Evolutionary conservation across 2,329 filamentous ascomycete species (phyloP).

Genomic region (Didymella arachidicola): DNA sequence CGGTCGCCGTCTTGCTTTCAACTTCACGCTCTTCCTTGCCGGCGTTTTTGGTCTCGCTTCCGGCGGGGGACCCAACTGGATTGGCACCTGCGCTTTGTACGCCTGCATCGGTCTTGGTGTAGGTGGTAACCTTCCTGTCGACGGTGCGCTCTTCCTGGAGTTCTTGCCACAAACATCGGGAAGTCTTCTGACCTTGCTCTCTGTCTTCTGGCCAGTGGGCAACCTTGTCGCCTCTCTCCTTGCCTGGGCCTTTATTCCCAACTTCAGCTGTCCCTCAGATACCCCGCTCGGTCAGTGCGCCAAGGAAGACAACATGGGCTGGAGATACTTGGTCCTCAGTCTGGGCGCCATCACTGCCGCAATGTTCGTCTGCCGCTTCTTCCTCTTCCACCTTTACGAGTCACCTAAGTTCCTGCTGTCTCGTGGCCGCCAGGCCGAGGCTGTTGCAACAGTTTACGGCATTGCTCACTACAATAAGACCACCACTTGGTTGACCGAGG

Average conservation of each 20-base stretch:
- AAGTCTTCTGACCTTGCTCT: conserved; percentile 78
- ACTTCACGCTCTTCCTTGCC: conserved; percentile 77
- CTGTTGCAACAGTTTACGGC: conserved; percentile 79
- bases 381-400: conserved; percentile 82
- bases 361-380: conserved; percentile 82
- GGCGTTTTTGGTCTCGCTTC: conserved; percentile 76
- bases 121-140: conserved; percentile 76
- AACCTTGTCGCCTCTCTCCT: conserved; percentile 71
- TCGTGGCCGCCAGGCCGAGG: conserved; percentile 77
- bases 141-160: conserved; percentile 83
- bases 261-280: conserved; percentile 61
- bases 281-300: conserved; percentile 49
- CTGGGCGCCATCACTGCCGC: conserved; percentile 75
- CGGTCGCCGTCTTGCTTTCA: conserved; percentile 82
- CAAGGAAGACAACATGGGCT: conserved; percentile 69
- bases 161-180: conserved; percentile 80
- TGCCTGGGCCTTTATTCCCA: conserved; percentile 78
- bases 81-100: conserved; percentile 46
- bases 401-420: conserved; percentile 85
- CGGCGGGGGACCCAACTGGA: conserved; percentile 74
- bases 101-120: conserved; percentile 57
- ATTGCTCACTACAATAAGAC: conserved; percentile 74
- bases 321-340: conserved; percentile 76
- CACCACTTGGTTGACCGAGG: conserved; percentile 67
- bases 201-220: conserved; percentile 86